phyloP scores from a whole-genome alignment of 768 basidiomycete genomes.

The Collybiopsis confluens region DNA sequence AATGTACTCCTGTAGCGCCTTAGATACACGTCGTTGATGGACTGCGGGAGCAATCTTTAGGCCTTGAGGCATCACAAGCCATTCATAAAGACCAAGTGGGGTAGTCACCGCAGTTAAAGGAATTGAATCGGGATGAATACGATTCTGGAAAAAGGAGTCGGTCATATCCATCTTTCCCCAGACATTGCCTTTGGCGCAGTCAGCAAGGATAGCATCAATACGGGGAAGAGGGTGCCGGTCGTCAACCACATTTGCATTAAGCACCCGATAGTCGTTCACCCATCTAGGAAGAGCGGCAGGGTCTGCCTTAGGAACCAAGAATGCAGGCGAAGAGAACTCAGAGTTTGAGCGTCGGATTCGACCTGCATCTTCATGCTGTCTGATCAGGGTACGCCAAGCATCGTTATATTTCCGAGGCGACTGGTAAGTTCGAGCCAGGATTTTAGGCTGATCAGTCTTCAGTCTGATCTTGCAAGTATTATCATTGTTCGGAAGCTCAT shows the following conservation, averaged over 20 bases:
- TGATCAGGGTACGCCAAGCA: conserved; percentile 22
- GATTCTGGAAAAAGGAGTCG: conserved; percentile 32
- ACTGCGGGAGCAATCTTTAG: conserved; percentile 25
- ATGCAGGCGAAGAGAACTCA: conserved; percentile 23
- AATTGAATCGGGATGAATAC: conserved; percentile 23
- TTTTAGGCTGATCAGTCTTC: conserved; percentile 16
- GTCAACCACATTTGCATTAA: conserved; percentile 20
- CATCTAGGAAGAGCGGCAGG: conserved; percentile 13
- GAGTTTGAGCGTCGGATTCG: conserved; percentile 20
- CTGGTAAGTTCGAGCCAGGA: conserved; percentile 16
- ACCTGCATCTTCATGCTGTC: conserved; percentile 26
- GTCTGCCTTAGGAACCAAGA: conserved; percentile 29
- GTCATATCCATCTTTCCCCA: conserved; percentile 34
- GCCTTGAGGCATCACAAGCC: conserved; percentile 30
- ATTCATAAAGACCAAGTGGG: conserved; percentile 33
- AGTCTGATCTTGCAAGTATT: conserved; percentile 15
- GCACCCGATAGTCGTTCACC: conserved; percentile 23
- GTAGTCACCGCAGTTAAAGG: conserved; percentile 29
- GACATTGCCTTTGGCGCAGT: conserved; percentile 28
- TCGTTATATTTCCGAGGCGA: conserved; percentile 28
- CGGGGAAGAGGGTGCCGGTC: conserved; percentile 21
- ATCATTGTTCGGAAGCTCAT: conserved; percentile 15
- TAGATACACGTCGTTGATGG: conserved; percentile 24
- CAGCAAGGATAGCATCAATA: conserved; percentile 18
- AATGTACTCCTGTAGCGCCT: conserved; percentile 14